phyloP scores from a whole-genome alignment of 306 rosid genomes.

The Malus sylvestris region DNA sequence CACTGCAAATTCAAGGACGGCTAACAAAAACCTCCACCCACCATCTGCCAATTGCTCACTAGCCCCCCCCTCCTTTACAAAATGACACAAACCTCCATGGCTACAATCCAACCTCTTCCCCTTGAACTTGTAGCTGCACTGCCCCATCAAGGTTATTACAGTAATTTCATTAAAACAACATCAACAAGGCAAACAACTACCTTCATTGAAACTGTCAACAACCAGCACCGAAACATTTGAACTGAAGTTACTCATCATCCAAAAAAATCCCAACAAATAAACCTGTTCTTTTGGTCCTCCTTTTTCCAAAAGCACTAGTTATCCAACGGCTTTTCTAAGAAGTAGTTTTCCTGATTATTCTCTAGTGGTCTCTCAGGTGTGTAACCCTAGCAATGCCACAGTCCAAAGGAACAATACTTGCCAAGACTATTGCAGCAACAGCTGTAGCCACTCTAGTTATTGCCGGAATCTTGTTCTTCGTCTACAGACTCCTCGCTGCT shows the following conservation, averaged over 20 bases:
- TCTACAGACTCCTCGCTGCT: slow-evolving; percentile 22
- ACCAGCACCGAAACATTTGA: slow-evolving; percentile 6
- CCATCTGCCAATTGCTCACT: background rate
- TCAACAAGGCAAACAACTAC: slow-evolving; percentile 33
- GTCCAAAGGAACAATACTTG: slow-evolving; percentile 21
- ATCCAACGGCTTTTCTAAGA: background rate
- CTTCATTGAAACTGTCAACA: slow-evolving; percentile 42
- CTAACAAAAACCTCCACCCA: slow-evolving; percentile 7
- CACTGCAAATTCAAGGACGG: slow-evolving; percentile 14
- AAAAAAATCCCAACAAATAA: background rate
- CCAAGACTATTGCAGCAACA: slow-evolving; percentile 44
- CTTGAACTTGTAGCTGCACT: background rate
- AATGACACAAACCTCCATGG: background rate
- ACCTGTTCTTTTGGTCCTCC: background rate
- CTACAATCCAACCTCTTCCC: background rate
- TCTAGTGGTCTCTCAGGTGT: background rate
- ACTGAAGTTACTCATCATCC: background rate
- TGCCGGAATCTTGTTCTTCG: slow-evolving; percentile 31
- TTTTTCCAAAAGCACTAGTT: background rate
- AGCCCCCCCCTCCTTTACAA: background rate
- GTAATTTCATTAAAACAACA: slow-evolving; percentile 7
- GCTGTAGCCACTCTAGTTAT: slow-evolving; percentile 34
- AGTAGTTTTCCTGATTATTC: background rate
- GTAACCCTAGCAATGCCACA: slow-evolving; percentile 28
- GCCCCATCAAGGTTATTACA: background rate